Evolutionary conservation across 2,329 filamentous ascomycete genomes (phyloP), one percentile per base, ranked within the genome.

Genomic region (Trichophyton mentagrophytes): DNA sequence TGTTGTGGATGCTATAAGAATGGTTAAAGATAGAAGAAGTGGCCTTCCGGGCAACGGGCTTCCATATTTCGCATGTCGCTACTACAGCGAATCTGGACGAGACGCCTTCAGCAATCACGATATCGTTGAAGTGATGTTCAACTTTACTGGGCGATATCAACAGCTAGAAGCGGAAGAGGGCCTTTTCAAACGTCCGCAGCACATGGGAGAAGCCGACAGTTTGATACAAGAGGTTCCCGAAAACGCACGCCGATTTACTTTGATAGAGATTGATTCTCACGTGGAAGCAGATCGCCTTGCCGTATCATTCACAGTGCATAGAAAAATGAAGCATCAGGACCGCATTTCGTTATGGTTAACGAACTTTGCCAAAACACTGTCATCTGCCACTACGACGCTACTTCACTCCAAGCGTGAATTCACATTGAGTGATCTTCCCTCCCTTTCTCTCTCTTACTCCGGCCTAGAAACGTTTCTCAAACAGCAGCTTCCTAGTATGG

Each of bases 181-280:
- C 13, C 67, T 80, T 1, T 75, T 80, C 38, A 69, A 71, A 44
- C 78, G 64, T 73, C 76, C 17, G 70, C 72, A 1, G 73, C 71
- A 53, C 59, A 74, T 73, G 25, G 73, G 76, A 3, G 77, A 79
- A 62, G 75, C 78, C 47, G 77, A 77, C 7, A 66, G 70, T 42
- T 66, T 71, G 2, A 77, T 77, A 9, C 68, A 75, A 61, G 66
- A 72, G 4, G 76, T 76, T 61, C 74, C 75, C 38, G 53, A 40
- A 33, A 20, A 25, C 11, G 55, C 30, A 40, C 76, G 75, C 7
- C 73, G 78, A 2, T 78, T 79, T 63, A 76, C 74, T 3, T 69
- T 82, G 0, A 78, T 82, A 61, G 80, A 82, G 62, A 78, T 81
- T 42, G 78, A 78, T 0, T 79, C 78, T 0, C 75, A 79, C 59